Base-by-base conservation (phyloP, 2,329 filamentous ascomycete genomes). In the Colletotrichum sp. region DNA sequence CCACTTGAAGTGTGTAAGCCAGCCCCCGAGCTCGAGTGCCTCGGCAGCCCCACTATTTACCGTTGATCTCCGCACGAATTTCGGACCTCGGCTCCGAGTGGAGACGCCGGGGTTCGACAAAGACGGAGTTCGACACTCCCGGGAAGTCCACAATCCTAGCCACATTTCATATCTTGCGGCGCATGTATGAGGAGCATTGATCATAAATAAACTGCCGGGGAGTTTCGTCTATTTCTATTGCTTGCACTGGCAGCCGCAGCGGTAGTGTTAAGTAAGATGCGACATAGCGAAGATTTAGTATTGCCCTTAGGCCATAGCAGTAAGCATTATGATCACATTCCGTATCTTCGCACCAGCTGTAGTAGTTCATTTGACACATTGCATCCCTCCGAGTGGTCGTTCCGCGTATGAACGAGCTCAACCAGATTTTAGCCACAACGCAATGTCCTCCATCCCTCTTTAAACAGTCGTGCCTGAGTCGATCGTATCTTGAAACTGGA, bases 151-250 rank as follows among this genome's bases (percentile, higher is more conserved):
- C 43, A 6, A 7, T 52, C 0, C 43, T 21, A 0, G n/a, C 43
- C 43, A 12, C n/a, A 52, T 8, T 6, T 52, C 12, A 52, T 52
- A 12, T 21, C n/a, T 21, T 52, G 6, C n/a, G 9, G 43, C n/a
- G 43, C n/a, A 13, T n/a, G 5, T n/a, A 10, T 5, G 38, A n/a
- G 9, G 8, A 10, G 1, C 1, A 10, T n/a, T 43, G 43, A 2
- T 48, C 18, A 6, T 3, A 2, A 7, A 7, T 8, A n/a, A 52
- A 10, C 9, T 21, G 0, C 12, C n/a, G 12, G n/a, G 2, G 8
- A 13, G n/a, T 52, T 8, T 52, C 6, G 10, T 52, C 0, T 1
- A 2, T 13, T 8, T 13, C 6, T 4, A 52, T 21, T 1, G n/a
- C n/a, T 52, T 52, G 43, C 43, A n/a, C 18, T 4, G 5, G 18